phyloP scores from a whole-genome alignment of 139 green algal species.

The Astrephomene gubernaculifera region DNA sequence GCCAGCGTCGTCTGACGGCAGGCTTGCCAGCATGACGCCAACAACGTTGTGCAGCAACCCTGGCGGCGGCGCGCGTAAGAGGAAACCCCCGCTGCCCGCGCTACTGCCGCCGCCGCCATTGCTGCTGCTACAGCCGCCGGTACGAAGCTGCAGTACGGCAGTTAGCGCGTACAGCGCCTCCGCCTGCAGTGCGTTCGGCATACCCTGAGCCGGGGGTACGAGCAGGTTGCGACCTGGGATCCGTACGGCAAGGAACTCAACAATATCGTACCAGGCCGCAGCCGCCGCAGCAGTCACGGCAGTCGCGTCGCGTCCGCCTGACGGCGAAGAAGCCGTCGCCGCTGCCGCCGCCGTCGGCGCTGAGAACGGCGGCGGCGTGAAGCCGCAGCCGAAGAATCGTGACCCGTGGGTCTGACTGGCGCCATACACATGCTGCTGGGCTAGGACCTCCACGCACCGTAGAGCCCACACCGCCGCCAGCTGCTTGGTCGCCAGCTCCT shows the following conservation, averaged over 20 bases:
- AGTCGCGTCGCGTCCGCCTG: background rate
- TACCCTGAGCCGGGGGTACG: background rate
- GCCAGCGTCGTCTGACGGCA: background rate
- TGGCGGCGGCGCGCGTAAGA: background rate
- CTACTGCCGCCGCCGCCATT: background rate
- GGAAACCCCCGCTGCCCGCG: background rate
- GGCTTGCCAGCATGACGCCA: background rate
- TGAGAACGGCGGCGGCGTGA: background rate
- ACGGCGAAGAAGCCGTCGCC: background rate
- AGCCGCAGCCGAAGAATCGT: constrained; percentile 30
- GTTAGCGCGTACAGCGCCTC: constrained; percentile 25
- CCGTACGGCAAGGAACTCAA: background rate
- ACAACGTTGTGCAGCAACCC: constrained; percentile 4
- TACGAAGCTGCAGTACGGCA: constrained; percentile 11
- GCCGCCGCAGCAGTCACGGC: background rate
- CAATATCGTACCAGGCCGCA: constrained; percentile 10
- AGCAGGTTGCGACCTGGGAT: background rate
- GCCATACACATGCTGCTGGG: constrained; percentile 36
- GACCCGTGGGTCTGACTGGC: constrained; percentile 27
- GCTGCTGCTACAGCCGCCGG: background rate
- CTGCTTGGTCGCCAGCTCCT: background rate
- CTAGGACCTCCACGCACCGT: constrained; percentile 12
- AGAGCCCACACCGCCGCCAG: background rate
- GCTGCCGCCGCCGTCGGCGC: background rate
- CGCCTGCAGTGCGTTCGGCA: constrained; percentile 9